Conservation (phyloP, 2,329 filamentous ascomycete species). For the Fusarium albosuccineum region DNA sequence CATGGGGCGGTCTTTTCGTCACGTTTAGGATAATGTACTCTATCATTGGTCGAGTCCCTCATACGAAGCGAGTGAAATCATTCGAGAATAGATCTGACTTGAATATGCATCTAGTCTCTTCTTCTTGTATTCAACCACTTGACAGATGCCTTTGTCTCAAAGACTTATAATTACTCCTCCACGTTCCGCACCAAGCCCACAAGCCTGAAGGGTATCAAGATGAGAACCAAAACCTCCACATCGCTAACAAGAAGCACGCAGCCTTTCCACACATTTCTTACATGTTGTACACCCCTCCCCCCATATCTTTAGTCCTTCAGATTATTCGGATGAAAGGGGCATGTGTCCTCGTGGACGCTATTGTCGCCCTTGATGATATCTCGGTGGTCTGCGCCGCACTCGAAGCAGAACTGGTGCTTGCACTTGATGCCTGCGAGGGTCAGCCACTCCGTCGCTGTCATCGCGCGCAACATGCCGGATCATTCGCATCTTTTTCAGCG, state of each 20-base stretch:
- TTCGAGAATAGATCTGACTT: no score
- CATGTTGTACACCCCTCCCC: background rate
- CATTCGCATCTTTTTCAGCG: background rate
- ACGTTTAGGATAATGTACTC: constrained; percentile 6
- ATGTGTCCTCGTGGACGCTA: constrained; percentile 47
- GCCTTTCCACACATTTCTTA: background rate
- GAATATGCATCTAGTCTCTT: no score
- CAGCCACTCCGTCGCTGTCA: constrained; percentile 21
- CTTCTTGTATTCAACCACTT: no score
- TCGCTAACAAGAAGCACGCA: background rate
- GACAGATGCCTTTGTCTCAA: no score
- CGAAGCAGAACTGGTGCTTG: constrained; percentile 53
- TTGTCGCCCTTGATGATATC: constrained; percentile 52
- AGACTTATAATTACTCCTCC: no score
- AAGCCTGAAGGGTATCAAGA: constrained; percentile 22
- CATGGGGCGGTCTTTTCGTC: background rate
- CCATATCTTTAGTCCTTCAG: constrained; percentile 11
- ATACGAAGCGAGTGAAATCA: background rate
- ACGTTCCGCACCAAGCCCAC: background rate
- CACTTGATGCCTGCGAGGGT: constrained; percentile 52
- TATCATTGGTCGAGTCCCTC: background rate
- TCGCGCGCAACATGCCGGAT: background rate
- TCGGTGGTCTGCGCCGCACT: constrained; percentile 52
- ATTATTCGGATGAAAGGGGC: constrained; percentile 49
- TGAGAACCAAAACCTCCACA: background rate